phyloP scores from a whole-genome alignment of 1,284 basidiomycete species.

The Neolentinus lepideus region DNA sequence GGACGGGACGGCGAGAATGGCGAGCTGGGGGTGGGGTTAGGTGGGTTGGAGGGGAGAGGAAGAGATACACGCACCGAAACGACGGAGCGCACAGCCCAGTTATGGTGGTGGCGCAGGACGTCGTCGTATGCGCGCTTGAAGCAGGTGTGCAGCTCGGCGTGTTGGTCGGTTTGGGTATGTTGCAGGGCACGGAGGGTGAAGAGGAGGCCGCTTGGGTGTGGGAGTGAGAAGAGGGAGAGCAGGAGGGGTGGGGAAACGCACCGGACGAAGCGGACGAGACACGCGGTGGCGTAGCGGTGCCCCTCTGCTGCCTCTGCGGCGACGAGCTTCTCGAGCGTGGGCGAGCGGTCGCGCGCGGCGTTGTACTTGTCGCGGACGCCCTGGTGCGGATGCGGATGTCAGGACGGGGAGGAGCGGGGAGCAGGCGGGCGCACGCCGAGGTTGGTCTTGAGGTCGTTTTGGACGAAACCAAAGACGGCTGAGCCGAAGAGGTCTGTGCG shows the following conservation, averaged over 20 bases:
- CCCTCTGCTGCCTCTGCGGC: constrained; percentile 51
- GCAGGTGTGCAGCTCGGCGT: constrained; percentile 71
- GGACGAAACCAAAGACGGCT: constrained; percentile 85
- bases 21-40: constrained; percentile 49
- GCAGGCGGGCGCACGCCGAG: constrained; percentile 54
- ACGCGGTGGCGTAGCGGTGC: constrained; percentile 43
- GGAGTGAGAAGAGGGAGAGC: constrained; percentile 2
- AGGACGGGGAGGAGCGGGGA: not conserved
- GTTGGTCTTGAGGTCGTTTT: constrained; percentile 86
- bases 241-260: constrained; percentile 23
- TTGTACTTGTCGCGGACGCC: constrained; percentile 75
- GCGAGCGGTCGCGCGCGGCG: constrained; percentile 43
- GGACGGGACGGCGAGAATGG: constrained; percentile 89
- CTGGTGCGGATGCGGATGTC: constrained; percentile 30
- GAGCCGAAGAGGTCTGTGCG: constrained; percentile 80
- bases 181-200: constrained; percentile 82
- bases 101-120: constrained; percentile 79
- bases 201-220: constrained; percentile 56
- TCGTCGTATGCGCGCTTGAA: constrained; percentile 87
- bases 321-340: constrained; percentile 79
- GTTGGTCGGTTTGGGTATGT: constrained; percentile 63
- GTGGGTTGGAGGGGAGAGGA: constrained; percentile 1
- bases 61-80: constrained; percentile 59
- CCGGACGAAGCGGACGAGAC: constrained; percentile 80
- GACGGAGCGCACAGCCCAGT: constrained; percentile 77